Conservation (phyloP, 371 early-diverging fungal species). For the Apophysomyces variabilis region DNA sequence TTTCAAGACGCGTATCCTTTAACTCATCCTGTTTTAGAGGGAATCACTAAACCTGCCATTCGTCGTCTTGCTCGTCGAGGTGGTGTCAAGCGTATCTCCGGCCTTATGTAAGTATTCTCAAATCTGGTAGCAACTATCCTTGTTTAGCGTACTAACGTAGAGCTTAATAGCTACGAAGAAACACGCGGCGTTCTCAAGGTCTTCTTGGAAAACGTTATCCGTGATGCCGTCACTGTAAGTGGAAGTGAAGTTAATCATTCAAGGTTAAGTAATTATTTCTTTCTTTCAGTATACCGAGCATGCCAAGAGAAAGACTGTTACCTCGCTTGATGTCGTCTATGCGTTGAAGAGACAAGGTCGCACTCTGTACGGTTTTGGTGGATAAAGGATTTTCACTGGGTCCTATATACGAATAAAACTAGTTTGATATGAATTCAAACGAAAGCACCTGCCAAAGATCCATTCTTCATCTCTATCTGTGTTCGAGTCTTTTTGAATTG, state of each 20-base stretch:
- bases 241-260: background rate
- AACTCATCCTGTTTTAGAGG: conserved; percentile 50
- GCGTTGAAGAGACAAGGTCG: conserved; percentile 98
- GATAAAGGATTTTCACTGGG: conserved; percentile 22
- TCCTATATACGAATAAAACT: background rate
- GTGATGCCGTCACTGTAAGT: conserved; percentile 89
- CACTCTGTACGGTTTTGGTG: conserved; percentile 71
- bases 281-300: conserved; percentile 91
- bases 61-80: conserved; percentile 99
- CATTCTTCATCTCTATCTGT: too few species aligned
- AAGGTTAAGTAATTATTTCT: background rate
- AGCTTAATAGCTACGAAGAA: conserved; percentile 82
- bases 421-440: too few species aligned
- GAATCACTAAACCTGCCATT: conserved; percentile 99
- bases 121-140: background rate
- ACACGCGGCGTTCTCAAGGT: conserved; percentile 96
- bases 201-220: conserved; percentile 98
- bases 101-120: conserved; percentile 71
- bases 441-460: too few species aligned
- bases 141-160: background rate
- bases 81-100: conserved; percentile 99
- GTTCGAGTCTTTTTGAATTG: too few species aligned
- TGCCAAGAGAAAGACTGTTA: conserved; percentile 99
- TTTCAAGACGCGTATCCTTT: background rate
- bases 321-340: conserved; percentile 91